These are phyloP conservation scores for Peniophora sp. DNA, from an alignment of 1,284 basidiomycete species.

Conservation along the genomic window DNA sequence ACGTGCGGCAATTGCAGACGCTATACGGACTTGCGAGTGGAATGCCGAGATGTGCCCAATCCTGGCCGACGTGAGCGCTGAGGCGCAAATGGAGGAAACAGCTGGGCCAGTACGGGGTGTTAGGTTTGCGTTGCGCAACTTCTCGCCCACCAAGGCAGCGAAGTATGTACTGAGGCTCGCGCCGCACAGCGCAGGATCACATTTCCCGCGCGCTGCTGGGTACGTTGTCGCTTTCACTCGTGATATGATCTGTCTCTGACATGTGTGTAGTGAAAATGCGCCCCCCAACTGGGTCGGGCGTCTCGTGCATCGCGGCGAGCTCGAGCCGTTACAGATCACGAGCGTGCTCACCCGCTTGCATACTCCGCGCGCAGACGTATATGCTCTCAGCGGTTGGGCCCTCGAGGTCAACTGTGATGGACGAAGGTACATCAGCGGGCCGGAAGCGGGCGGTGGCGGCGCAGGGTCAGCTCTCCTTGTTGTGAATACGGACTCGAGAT, in stretches of 20 bases:
- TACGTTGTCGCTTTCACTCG: slow-evolving; percentile 17
- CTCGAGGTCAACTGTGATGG: slow-evolving; percentile 27
- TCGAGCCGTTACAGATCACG: slow-evolving; percentile 40
- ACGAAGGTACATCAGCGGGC: slow-evolving; percentile 37
- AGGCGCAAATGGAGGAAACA: not conserved
- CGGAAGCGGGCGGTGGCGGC: slow-evolving; percentile 22
- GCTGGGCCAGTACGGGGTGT: slow-evolving; percentile 37
- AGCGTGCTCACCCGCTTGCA: slow-evolving; percentile 44
- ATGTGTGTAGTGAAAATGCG: slow-evolving; percentile 27
- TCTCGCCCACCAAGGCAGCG: slow-evolving; percentile 50
- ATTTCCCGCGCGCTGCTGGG: slow-evolving; percentile 4
- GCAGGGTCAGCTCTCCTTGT: slow-evolving; percentile 14
- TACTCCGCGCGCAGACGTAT: slow-evolving; percentile 57
- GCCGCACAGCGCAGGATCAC: slow-evolving; percentile 12
- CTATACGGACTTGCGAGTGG: slow-evolving; percentile 66
- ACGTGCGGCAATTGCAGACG: slow-evolving; percentile 55
- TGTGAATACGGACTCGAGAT: too few relatives aligned
- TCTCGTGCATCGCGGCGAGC: slow-evolving; percentile 47
- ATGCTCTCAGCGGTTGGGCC: slow-evolving; percentile 54
- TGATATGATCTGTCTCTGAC: not conserved
- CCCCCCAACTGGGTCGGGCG: slow-evolving; percentile 52
- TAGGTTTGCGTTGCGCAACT: slow-evolving; percentile 59
- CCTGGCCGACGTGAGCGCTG: slow-evolving; percentile 28
- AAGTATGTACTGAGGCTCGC: slow-evolving; percentile 46
- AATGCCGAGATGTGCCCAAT: slow-evolving; percentile 75